A percentile compares a stretch with the other conserved stretches of the same genome.
Conservation (phyloP, 768 basidiomycete genomes). For the Calocera cornea region DNA sequence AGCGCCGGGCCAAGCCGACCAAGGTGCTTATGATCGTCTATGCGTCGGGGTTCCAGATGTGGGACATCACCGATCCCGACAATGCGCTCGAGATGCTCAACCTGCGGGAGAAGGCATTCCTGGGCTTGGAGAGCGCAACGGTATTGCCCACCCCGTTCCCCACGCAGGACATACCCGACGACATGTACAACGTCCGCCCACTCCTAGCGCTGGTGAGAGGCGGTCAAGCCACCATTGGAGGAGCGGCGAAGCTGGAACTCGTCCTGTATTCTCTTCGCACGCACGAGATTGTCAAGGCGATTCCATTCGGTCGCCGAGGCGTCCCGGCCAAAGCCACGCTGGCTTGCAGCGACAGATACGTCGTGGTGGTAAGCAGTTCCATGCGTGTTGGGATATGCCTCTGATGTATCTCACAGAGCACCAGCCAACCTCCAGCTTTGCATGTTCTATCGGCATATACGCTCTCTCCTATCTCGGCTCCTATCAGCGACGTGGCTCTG, state of each 20-base stretch:
- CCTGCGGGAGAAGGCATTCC: neutral
- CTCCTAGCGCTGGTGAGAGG: neutral
- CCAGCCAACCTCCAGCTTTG: constrained; percentile 40
- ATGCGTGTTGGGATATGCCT: neutral
- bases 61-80: neutral
- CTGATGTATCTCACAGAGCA: constrained; percentile 32
- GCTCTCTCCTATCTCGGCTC: constrained; percentile 30
- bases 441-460: constrained; percentile 45
- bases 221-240: neutral
- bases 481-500: constrained; percentile 12
- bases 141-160: neutral
- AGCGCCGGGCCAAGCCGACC: neutral
- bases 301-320: neutral
- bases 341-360: neutral
- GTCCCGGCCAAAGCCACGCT: neutral
- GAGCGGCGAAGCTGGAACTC: neutral
- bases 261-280: neutral
- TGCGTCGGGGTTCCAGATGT: neutral
- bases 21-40: neutral
- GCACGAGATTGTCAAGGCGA: neutral
- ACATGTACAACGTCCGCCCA: neutral
- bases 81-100: neutral
- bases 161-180: neutral
- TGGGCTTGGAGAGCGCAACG: neutral
- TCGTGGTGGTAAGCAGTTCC: neutral